Percentiles rank a stretch among this genome's conserved stretches.
These are phyloP conservation scores for Pseudodiploospora longispora DNA, from an alignment of 2,329 filamentous ascomycete genomes.

Conservation along the genomic window DNA sequence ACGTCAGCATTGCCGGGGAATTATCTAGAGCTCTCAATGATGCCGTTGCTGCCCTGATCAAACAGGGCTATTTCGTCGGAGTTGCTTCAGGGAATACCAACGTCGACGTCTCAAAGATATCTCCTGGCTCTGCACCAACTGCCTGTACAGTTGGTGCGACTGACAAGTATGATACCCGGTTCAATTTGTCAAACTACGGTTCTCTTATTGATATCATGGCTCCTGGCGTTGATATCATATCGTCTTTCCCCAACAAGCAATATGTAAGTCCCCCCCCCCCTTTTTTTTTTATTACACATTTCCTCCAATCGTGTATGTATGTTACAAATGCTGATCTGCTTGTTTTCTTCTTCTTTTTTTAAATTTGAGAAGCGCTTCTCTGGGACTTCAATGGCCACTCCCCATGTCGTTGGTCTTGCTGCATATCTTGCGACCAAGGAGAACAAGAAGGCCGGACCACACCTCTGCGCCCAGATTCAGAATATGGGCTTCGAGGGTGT, in stretches of 20 bases:
- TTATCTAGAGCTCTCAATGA: slow-evolving; percentile 43
- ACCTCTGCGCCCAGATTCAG: too few species aligned
- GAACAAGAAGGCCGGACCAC: too few species aligned
- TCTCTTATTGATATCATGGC: slow-evolving; percentile 44
- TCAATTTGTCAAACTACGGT: slow-evolving; percentile 53
- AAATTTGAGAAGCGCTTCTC: slow-evolving; percentile 21
- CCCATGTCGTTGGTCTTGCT: slow-evolving; percentile 32
- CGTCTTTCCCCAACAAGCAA: slow-evolving; percentile 28
- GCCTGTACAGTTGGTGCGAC: slow-evolving; percentile 55
- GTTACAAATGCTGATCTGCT: too few species aligned
- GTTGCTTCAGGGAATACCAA: slow-evolving; percentile 55
- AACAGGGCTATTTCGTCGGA: slow-evolving; percentile 45
- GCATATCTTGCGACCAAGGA: slow-evolving; percentile 24
- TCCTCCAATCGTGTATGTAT: too few species aligned
- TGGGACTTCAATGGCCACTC: slow-evolving; percentile 36
- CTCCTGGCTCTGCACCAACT: slow-evolving; percentile 46
- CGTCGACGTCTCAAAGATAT: slow-evolving; percentile 40
- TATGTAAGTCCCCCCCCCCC: slow-evolving; percentile 9
- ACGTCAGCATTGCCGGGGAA: slow-evolving; percentile 53
- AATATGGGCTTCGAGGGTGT: too few species aligned
- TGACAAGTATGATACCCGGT: slow-evolving; percentile 39
- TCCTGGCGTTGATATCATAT: slow-evolving; percentile 43
- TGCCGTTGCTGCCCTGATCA: slow-evolving; percentile 42
- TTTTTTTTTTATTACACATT: too few species aligned
- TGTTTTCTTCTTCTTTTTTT: too few species aligned